A percentile compares a stretch with the other conserved stretches of the same genome.
Conservation (phyloP, 345 rosid species). For the Abelmoschus esculentus region DNA sequence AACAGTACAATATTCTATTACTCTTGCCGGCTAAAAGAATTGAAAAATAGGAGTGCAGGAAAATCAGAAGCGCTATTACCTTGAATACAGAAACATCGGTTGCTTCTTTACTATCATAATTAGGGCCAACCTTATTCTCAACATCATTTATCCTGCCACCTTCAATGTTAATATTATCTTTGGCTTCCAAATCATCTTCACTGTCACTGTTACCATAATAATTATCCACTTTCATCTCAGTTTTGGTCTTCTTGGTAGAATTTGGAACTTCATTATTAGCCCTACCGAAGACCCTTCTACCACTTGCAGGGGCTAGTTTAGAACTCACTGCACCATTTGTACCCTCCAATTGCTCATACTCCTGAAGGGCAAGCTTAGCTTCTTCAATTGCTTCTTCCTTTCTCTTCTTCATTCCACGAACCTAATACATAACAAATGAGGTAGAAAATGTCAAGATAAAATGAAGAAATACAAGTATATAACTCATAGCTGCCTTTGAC, state of each 20-base stretch:
- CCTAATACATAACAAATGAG: conserved; percentile 32
- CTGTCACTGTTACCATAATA: conserved; percentile 51
- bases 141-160: conserved; percentile 19
- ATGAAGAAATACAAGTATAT: not conserved
- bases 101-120: not conserved
- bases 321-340: conserved; percentile 31
- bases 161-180: conserved; percentile 28
- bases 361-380: conserved; percentile 71
- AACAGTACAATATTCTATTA: conserved; percentile 9
- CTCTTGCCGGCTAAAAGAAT: not conserved
- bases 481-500: not conserved
- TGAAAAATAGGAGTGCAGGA: not conserved
- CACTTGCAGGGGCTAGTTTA: conserved; percentile 31
- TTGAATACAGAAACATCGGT: conserved; percentile 20
- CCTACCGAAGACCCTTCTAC: conserved; percentile 78
- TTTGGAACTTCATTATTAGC: conserved; percentile 37
- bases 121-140: conserved; percentile 24
- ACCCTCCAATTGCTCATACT: conserved; percentile 58
- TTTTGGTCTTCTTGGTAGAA: conserved; percentile 25
- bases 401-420: conserved; percentile 64
- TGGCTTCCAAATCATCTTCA: conserved; percentile 46
- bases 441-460: not conserved
- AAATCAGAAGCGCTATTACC: conserved; percentile 24
- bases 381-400: conserved; percentile 70
- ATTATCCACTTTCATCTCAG: conserved; percentile 29